A percentile compares a stretch with the other conserved stretches of the same genome.
These are phyloP conservation scores for Didymella arachidicola DNA, from an alignment of 2,329 filamentous ascomycete species.

Conservation along the genomic window DNA sequence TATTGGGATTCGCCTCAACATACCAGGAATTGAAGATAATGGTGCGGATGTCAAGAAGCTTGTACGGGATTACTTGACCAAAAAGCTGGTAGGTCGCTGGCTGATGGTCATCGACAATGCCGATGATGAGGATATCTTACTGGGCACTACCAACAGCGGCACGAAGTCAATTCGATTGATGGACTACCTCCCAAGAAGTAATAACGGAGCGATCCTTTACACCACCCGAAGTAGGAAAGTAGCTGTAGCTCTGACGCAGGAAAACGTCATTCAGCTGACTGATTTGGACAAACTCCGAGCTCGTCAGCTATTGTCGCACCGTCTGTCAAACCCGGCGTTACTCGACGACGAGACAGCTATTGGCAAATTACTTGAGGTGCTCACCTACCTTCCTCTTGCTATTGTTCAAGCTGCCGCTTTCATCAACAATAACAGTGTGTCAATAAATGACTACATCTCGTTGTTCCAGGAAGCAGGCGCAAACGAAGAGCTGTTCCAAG, in stretches of 20 bases:
- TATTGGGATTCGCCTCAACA: conserved; percentile 22
- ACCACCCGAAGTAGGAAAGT: conserved; percentile 33
- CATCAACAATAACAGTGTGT: conserved; percentile 39
- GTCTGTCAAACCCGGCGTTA: conserved; percentile 17
- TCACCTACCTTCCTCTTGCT: conserved; percentile 26
- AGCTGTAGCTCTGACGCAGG: conserved; percentile 20
- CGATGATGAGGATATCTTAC: conserved; percentile 50
- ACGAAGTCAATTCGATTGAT: conserved; percentile 21
- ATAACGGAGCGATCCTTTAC: conserved; percentile 43
- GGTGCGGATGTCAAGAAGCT: conserved; percentile 49
- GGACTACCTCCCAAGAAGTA: conserved; percentile 44
- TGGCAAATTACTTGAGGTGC: conserved; percentile 41
- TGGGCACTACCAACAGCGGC: conserved; percentile 18
- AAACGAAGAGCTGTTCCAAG: conserved; percentile 40
- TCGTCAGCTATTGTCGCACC: neutral
- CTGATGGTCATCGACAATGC: conserved; percentile 58
- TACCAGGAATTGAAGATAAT: conserved; percentile 33
- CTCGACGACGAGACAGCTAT: conserved; percentile 23
- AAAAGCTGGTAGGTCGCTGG: conserved; percentile 44
- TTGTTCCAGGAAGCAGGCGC: conserved; percentile 35
- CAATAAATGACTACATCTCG: conserved; percentile 23
- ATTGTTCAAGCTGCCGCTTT: conserved; percentile 25
- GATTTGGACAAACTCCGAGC: conserved; percentile 20
- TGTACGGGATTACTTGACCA: conserved; percentile 47
- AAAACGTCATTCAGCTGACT: conserved; percentile 27